phyloP scores from a whole-genome alignment of 129 eudicot genomes.

The Artemisia annua region DNA sequence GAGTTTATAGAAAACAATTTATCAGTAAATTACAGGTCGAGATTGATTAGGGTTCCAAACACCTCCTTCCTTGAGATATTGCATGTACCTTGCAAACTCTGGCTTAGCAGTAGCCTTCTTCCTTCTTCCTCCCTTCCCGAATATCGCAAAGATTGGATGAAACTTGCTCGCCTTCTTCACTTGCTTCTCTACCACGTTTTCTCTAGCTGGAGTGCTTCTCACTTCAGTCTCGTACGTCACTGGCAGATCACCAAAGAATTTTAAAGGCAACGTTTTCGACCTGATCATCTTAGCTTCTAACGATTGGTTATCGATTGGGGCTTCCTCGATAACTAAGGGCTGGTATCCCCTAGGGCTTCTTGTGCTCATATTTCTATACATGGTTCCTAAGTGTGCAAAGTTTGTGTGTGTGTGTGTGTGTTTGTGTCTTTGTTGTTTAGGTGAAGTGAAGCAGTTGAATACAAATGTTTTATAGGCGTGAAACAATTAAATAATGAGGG shows the following conservation, averaged over 20 bases:
- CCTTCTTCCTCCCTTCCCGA: constrained; percentile 39
- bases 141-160: constrained; percentile 55
- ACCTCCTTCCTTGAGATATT: constrained; percentile 78
- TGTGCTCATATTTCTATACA: constrained; percentile 67
- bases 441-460: neutral
- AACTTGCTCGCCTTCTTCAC: constrained; percentile 62
- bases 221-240: constrained; percentile 17
- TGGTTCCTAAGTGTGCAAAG: constrained; percentile 20
- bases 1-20: neutral
- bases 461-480: constrained; percentile 18
- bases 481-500: neutral
- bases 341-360: constrained; percentile 54
- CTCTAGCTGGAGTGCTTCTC: constrained; percentile 21
- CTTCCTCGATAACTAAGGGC: constrained; percentile 40
- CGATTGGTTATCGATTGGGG: constrained; percentile 13
- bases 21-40: constrained; percentile 50
- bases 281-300: constrained; percentile 29
- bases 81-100: constrained; percentile 67
- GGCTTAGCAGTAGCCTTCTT: constrained; percentile 81
- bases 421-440: neutral
- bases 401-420: too few species aligned
- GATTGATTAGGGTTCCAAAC: constrained; percentile 40
- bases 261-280: constrained; percentile 27
- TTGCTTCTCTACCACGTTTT: constrained; percentile 15
- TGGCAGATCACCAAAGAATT: constrained; percentile 24